phyloP scores from a whole-genome alignment of 176 grass and related monocot genomes.

The Elymus sibiricus region DNA sequence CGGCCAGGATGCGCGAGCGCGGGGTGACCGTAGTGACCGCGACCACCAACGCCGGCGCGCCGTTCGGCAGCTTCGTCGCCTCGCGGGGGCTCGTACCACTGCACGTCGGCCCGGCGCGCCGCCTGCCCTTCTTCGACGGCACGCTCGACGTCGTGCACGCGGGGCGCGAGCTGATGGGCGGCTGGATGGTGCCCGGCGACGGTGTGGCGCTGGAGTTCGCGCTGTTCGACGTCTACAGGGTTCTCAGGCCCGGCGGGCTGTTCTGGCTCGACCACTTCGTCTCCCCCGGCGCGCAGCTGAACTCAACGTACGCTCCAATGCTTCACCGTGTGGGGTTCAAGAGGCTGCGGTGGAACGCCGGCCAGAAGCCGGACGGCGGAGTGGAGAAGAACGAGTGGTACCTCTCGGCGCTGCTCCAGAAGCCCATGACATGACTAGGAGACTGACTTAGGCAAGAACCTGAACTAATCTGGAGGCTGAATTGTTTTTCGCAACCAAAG shows the following conservation, averaged over 20 bases:
- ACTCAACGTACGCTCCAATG: constrained; percentile 41
- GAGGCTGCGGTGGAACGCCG: constrained; percentile 35
- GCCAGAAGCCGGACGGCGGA: constrained; percentile 42
- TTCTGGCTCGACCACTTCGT: constrained; percentile 66
- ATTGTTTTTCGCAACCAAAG: not conserved
- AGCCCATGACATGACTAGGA: constrained; percentile 26
- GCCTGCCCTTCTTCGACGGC: constrained; percentile 71
- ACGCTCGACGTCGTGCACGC: constrained; percentile 69
- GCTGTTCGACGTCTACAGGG: constrained; percentile 68
- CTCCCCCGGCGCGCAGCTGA: constrained; percentile 28
- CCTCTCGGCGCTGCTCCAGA: constrained; percentile 55
- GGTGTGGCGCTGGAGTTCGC: constrained; percentile 43
- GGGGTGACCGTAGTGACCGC: constrained; percentile 53
- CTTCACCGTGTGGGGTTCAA: constrained; percentile 36
- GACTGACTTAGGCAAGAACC: not conserved
- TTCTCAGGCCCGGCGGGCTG: constrained; percentile 53
- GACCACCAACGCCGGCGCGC: constrained; percentile 43
- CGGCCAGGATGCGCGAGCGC: constrained; percentile 61
- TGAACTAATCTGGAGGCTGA: not conserved
- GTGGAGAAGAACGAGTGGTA: constrained; percentile 41
- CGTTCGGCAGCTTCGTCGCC: constrained; percentile 57
- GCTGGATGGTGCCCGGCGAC: constrained; percentile 32
- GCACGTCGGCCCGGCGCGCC: constrained; percentile 39
- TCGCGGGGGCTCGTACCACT: constrained; percentile 45
- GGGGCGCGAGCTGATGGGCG: constrained; percentile 29